A percentile compares a stretch with the other conserved stretches of the same genome.
Conservation (phyloP, 2,329 filamentous ascomycete species). For the Alternaria atra region DNA sequence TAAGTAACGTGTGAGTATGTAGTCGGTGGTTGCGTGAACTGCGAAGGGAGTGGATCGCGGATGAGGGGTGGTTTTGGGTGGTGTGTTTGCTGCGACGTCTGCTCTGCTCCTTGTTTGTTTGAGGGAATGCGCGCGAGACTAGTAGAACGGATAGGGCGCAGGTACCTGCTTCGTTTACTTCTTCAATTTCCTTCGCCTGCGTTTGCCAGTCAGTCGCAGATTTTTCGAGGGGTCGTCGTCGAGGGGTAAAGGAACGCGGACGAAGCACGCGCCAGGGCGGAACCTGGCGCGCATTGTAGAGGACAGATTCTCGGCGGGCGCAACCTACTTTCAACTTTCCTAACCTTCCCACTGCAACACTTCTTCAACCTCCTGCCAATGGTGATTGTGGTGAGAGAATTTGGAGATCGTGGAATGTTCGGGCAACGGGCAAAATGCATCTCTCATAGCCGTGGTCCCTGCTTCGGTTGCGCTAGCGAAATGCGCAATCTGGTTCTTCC, state of each 20-base stretch:
- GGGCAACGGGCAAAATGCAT: conserved; percentile 38
- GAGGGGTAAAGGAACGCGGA: conserved; percentile 38
- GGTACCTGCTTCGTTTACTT: conserved; percentile 42
- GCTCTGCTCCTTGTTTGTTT: conserved; percentile 14
- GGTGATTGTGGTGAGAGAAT: conserved; percentile 30
- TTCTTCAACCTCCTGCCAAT: conserved; percentile 51
- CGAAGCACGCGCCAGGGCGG: conserved; percentile 31
- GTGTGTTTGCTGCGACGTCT: conserved; percentile 32
- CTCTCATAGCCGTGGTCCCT: conserved; percentile 32
- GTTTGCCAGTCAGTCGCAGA: conserved; percentile 38
- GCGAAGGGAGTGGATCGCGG: conserved; percentile 25
- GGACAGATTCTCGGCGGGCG: conserved; percentile 4
- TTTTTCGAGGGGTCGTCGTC: conserved; percentile 38
- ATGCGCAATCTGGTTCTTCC: conserved; percentile 37
- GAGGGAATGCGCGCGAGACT: conserved; percentile 9
- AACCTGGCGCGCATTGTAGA: conserved; percentile 15
- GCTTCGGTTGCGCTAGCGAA: conserved; percentile 32
- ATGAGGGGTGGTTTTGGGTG: conserved; percentile 28
- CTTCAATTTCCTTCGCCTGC: conserved; percentile 48
- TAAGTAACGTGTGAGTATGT: conserved; percentile 33
- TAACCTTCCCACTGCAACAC: conserved; percentile 54
- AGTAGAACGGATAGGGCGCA: conserved; percentile 12
- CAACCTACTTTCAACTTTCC: conserved; percentile 48
- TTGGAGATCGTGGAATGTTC: conserved; percentile 29
- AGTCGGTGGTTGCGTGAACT: conserved; percentile 16